Evolutionary conservation across 1,284 basidiomycete genomes (phyloP), one percentile per base, ranked within the genome.

Genomic region (Cryptococcus maquisensis): DNA sequence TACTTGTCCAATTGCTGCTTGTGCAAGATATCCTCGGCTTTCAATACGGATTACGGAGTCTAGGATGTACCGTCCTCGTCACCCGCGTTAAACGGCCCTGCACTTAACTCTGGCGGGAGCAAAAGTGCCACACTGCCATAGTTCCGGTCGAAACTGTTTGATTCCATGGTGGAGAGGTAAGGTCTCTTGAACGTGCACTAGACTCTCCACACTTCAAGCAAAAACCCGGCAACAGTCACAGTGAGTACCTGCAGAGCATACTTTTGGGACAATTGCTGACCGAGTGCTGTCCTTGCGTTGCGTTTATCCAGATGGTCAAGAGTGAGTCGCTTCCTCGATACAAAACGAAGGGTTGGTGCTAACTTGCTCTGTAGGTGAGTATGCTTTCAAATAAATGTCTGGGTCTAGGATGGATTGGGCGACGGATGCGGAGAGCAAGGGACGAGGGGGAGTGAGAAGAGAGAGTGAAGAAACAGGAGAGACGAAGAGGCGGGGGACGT

Each of bases 61-160:
- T 94, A 98, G 3, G 95, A 93, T 81, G 96, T 98, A 57, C 95
- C 95, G 62, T 89, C 82, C 68, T 86, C 90, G 69, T 98, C 94
- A 60, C 95, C 12, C 32, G 50, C 28, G 51, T 21, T 36, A 20
- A 3, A 3, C n/a, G n/a, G n/a, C n/a, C n/a, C n/a, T n/a, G n/a
- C n/a, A n/a, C n/a, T n/a, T n/a, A n/a, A n/a, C n/a, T n/a, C n/a
- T n/a, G 28, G 10, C 28, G 28, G 28, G 10, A 32, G 28, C 28
- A 32, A 32, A 32, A 32, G 28, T 32, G 28, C 28, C 28, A 32
- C 28, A 32, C 7, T 32, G 28, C n/a, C 7, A 32, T 32, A 32
- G 28, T 32, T 2, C 28, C 28, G 28, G 7, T 32, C 28, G 28
- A 32, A 32, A 32, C 28, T 32, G 28, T 5, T 32, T 32, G 6